These are phyloP conservation scores for Stemphylium beticola DNA, from an alignment of 2,329 filamentous ascomycete genomes.

Conservation along the genomic window DNA sequence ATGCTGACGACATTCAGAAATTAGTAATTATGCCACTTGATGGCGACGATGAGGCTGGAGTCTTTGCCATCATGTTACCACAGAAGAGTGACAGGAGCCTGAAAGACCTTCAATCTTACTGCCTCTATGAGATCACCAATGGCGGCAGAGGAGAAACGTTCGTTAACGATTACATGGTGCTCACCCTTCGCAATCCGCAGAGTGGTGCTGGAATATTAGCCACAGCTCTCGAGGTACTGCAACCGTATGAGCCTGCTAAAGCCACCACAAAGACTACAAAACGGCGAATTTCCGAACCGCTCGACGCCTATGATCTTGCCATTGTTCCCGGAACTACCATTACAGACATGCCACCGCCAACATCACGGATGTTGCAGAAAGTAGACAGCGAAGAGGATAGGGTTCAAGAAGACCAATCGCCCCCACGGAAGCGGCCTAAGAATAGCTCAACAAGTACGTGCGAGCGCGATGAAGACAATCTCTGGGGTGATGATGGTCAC, in stretches of 20 bases:
- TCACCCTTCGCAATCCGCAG: constrained; percentile 19
- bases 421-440: constrained; percentile 1
- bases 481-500: not conserved
- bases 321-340: not conserved
- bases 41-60: constrained; percentile 13
- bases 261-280: not conserved
- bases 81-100: constrained; percentile 21
- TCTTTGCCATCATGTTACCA: constrained; percentile 30
- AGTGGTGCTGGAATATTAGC: constrained; percentile 2
- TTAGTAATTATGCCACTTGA: constrained; percentile 26
- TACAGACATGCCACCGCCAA: not conserved
- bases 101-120: constrained; percentile 16
- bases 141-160: constrained; percentile 7
- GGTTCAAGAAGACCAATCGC: not conserved
- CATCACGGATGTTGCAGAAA: not conserved
- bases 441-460: not conserved
- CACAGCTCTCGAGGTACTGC: constrained; percentile 4
- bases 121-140: constrained; percentile 17
- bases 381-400: not conserved
- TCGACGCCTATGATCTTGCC: not conserved
- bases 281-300: not conserved
- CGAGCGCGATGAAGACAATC: not conserved
- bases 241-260: not conserved
- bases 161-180: constrained; percentile 20
- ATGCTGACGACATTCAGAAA: constrained; percentile 18